These are phyloP conservation scores for Protomyces arabidopsidicola DNA, from an alignment of 1,139 yeast species.

Conservation along the genomic window DNA sequence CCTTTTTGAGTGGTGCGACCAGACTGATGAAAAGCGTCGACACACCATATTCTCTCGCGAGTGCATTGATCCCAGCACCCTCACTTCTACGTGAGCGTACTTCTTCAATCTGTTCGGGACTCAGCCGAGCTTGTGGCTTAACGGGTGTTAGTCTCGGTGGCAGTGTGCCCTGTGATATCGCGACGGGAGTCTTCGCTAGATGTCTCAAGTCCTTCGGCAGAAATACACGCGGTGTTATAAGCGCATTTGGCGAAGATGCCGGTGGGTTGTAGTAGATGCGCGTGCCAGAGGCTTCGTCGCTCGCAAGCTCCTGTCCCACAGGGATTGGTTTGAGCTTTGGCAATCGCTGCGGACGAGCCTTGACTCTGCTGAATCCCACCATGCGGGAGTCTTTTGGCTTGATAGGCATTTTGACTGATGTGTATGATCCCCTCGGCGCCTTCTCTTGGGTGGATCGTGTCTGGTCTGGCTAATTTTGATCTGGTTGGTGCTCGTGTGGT, in stretches of 20 bases:
- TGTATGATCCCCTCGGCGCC: too few relatives aligned
- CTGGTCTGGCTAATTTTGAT: background rate
- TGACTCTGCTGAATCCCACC: slow-evolving; percentile 21
- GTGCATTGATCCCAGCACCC: slow-evolving; percentile 6
- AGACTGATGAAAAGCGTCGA: slow-evolving; percentile 21
- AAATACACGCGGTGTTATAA: slow-evolving; percentile 19
- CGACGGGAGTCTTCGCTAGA: background rate
- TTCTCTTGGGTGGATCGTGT: background rate
- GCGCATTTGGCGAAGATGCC: slow-evolving; percentile 25
- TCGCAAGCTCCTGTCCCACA: slow-evolving; percentile 18
- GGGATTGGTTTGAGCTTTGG: slow-evolving; percentile 22
- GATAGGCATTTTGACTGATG: slow-evolving; percentile 11
- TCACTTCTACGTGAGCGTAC: background rate
- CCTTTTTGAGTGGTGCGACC: slow-evolving; percentile 18
- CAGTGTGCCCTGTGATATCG: background rate
- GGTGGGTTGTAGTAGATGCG: slow-evolving; percentile 26
- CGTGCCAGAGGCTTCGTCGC: slow-evolving; percentile 6
- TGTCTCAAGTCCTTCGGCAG: slow-evolving; percentile 21
- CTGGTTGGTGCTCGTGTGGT: background rate
- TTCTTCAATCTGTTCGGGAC: slow-evolving; percentile 12
- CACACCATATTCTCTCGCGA: slow-evolving; percentile 21
- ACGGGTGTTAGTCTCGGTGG: slow-evolving; percentile 21
- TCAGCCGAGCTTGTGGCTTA: slow-evolving; percentile 3
- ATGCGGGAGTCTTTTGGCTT: slow-evolving; percentile 25
- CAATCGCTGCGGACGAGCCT: slow-evolving; percentile 19